These are phyloP conservation scores for Lactifluus pinguis DNA, from an alignment of 768 basidiomycete genomes.

Conservation along the genomic window DNA sequence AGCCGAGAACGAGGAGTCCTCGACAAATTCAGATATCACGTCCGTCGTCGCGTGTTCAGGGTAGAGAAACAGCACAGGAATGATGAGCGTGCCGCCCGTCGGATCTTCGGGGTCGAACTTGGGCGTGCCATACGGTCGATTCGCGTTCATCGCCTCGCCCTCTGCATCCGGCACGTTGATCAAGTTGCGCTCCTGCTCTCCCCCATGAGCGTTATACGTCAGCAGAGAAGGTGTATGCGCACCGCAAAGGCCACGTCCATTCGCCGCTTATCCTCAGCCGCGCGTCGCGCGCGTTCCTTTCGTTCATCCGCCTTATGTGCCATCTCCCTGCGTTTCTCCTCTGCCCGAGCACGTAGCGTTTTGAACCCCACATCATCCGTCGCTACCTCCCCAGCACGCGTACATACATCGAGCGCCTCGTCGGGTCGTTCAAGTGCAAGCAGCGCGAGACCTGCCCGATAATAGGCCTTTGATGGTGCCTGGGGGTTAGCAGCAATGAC, in stretches of 20 bases:
- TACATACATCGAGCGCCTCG: slow-evolving; percentile 80
- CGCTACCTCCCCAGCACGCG: slow-evolving; percentile 55
- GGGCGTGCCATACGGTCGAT: slow-evolving; percentile 42
- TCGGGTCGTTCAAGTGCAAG: slow-evolving; percentile 62
- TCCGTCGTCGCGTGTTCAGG: slow-evolving; percentile 87
- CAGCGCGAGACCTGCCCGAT: slow-evolving; percentile 75
- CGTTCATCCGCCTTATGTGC: slow-evolving; percentile 44
- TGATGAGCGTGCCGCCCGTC: slow-evolving; percentile 47
- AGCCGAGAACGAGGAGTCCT: slow-evolving; percentile 72
- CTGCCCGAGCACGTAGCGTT: slow-evolving; percentile 38
- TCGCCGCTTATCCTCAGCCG: slow-evolving; percentile 42
- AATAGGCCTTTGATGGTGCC: slow-evolving; percentile 76
- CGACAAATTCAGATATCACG: slow-evolving; percentile 76
- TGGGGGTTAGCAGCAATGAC: slow-evolving; percentile 53
- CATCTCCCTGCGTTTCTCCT: slow-evolving; percentile 38
- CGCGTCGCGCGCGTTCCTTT: slow-evolving; percentile 39
- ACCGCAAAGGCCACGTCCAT: slow-evolving; percentile 61
- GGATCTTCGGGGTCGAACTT: slow-evolving; percentile 61
- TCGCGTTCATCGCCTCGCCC: slow-evolving; percentile 22
- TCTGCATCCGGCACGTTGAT: too few species aligned
- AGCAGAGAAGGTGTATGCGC: slow-evolving; percentile 22
- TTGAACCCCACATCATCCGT: slow-evolving; percentile 46
- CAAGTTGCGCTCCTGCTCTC: too few species aligned
- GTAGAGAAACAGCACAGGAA: slow-evolving; percentile 91
- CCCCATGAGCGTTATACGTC: too few species aligned